phyloP scores from a whole-genome alignment of 768 basidiomycete species.

The Boletus tomentosulus region DNA sequence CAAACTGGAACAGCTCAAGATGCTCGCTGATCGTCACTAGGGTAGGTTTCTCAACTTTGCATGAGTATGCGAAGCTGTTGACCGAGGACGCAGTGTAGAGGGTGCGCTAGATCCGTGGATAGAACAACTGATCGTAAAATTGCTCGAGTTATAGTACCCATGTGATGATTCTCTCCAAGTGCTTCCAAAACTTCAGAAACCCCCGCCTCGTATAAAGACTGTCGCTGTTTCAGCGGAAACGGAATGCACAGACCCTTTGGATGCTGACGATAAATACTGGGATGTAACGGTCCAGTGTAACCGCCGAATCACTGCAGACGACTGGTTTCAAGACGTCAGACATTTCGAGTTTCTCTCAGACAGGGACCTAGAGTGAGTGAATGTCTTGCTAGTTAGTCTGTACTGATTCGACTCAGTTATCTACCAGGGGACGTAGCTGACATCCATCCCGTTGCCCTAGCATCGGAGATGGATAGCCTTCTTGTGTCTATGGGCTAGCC shows the following conservation, averaged over 20 bases:
- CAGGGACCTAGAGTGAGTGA: slow-evolving; percentile 53
- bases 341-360: slow-evolving; percentile 78
- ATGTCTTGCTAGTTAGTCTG: not conserved
- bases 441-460: slow-evolving; percentile 63
- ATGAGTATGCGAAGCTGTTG: not conserved
- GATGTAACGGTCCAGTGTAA: slow-evolving; percentile 57
- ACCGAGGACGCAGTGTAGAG: slow-evolving; percentile 50
- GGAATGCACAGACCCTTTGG: slow-evolving; percentile 28
- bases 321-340: slow-evolving; percentile 94
- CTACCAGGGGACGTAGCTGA: slow-evolving; percentile 78
- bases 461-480: slow-evolving; percentile 65
- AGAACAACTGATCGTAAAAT: slow-evolving; percentile 39
- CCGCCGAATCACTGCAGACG: slow-evolving; percentile 64
- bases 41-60: slow-evolving; percentile 43
- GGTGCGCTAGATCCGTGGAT: slow-evolving; percentile 73
- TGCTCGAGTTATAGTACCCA: slow-evolving; percentile 52
- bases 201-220: slow-evolving; percentile 30
- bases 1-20: too few relatives aligned
- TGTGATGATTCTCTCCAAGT: slow-evolving; percentile 39
- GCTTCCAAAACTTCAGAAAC: slow-evolving; percentile 8
- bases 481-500: slow-evolving; percentile 59
- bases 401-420: slow-evolving; percentile 46
- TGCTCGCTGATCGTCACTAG: too few relatives aligned
- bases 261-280: slow-evolving; percentile 38
- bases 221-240: slow-evolving; percentile 13